Evolutionary conservation across 805 yeast species (phyloP), one percentile per base, ranked within the genome.

Genomic region (Kodamaea neixiangensis): DNA sequence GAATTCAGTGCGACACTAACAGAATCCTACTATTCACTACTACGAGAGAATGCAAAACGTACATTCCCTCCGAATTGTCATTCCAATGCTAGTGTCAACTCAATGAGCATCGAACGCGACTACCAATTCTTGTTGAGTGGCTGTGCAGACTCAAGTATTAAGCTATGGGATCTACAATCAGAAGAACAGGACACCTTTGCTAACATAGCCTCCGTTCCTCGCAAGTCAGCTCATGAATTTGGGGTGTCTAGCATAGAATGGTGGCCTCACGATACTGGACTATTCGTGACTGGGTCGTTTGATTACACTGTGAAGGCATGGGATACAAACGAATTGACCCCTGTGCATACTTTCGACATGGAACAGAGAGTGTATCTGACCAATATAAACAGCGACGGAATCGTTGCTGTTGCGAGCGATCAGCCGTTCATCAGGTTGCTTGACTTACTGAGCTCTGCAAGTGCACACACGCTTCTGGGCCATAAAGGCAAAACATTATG

Each of bases 231-330:
- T 13, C 97, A 92, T 62, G 64, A 70, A 15, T 89, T 76, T 63
- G 96, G 97, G 0, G 75, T 92, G 0, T 87, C 96, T 0, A 69
- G 80, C 13, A 72, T 89, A 0, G 74, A 78, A 58, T 92, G 97
- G 97, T 93, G 97, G 93, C 91, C 94, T 0, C 71, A 72, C 42
- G 97, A 92, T 66, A 82, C 85, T 31, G 97, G 97, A 1, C 77
- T 92, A 84, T 91, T 90, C 69, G 76, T 90, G 15, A 79, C 90
- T 2, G 82, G 90, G 0, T 89, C 97, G 0, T 89, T 83, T 64
- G 97, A 92, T 65, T 82, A 80, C 51, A 79, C 82, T 0, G 79
- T 91, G 18, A 87, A 85, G 54, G 75, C 90, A 1, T 92, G 96
- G 96, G 97, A 90, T 62, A 78, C 97, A 0, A 78, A 78, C 49